phyloP scores from a whole-genome alignment of 2,329 filamentous ascomycete species.

The Alternaria sp. region DNA sequence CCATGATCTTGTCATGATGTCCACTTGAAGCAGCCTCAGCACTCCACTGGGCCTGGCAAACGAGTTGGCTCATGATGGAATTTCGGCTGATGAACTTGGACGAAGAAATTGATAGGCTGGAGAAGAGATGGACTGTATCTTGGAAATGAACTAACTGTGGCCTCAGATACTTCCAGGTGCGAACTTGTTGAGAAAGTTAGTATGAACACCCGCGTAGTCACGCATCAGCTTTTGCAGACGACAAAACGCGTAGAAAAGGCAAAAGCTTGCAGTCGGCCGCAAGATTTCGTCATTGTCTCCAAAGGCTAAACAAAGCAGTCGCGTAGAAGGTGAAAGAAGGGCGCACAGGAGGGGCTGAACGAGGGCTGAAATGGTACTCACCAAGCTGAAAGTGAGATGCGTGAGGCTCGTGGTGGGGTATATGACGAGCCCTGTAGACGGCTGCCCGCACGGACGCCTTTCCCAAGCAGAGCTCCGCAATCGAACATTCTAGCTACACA shows the following conservation, averaged over 20 bases:
- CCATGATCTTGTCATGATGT: constrained; percentile 59
- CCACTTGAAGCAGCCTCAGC: constrained; percentile 32
- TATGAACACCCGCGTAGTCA: background rate
- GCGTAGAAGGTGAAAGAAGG: background rate
- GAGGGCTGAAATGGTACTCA: constrained; percentile 18
- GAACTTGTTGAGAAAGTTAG: background rate
- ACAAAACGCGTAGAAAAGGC: background rate
- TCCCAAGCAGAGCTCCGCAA: constrained; percentile 26
- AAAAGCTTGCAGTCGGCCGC: background rate
- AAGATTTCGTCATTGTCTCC: background rate
- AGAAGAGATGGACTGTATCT: background rate
- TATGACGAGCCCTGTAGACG: constrained; percentile 34
- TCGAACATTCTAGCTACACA: constrained; percentile 50
- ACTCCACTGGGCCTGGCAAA: constrained; percentile 32
- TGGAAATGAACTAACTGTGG: background rate
- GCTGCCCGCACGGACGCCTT: constrained; percentile 17
- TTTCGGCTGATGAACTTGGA: background rate
- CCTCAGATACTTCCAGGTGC: background rate
- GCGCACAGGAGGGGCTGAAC: constrained; percentile 10
- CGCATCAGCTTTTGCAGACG: background rate
- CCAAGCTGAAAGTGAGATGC: constrained; percentile 12
- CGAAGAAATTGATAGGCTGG: background rate
- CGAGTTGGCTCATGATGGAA: constrained; percentile 19
- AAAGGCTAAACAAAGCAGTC: background rate
- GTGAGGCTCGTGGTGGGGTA: constrained; percentile 18